Percentiles rank a stretch among this genome's conserved stretches.
phyloP scores from a whole-genome alignment of 2,329 filamentous ascomycete species.

The Boeremia lycopersici region DNA sequence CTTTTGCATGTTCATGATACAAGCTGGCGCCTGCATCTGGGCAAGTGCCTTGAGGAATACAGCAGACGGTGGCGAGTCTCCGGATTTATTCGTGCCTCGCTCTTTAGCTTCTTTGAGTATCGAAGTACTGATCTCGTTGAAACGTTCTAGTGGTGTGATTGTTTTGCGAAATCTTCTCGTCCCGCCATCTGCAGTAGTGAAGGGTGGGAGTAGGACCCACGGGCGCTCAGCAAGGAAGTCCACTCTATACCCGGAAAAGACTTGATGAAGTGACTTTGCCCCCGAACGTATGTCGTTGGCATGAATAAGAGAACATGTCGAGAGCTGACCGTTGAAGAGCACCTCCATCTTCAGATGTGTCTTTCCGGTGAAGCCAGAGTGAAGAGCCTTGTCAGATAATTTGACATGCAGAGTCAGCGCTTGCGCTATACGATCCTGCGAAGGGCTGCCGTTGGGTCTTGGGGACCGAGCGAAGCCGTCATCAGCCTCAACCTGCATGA shows the following conservation, averaged over 20 bases:
- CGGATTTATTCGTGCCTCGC: slow-evolving; percentile 42
- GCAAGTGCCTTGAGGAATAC: slow-evolving; percentile 49
- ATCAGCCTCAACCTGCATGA: slow-evolving; percentile 39
- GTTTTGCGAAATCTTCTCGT: slow-evolving; percentile 10
- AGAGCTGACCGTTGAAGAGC: slow-evolving; percentile 54
- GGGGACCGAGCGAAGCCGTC: neutral
- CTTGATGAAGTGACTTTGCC: slow-evolving; percentile 26
- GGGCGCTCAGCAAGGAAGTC: slow-evolving; percentile 51
- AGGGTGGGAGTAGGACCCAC: slow-evolving; percentile 49
- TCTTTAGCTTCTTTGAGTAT: slow-evolving; percentile 43
- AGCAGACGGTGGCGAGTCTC: slow-evolving; percentile 43
- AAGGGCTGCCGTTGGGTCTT: neutral
- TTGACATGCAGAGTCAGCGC: slow-evolving; percentile 41
- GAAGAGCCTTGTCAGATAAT: slow-evolving; percentile 40
- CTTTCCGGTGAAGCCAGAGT: slow-evolving; percentile 26
- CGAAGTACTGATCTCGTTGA: slow-evolving; percentile 38
- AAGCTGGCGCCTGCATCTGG: slow-evolving; percentile 45
- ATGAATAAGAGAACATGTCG: slow-evolving; percentile 38
- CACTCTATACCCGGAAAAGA: slow-evolving; percentile 50
- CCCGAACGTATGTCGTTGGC: slow-evolving; percentile 26
- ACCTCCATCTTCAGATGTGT: slow-evolving; percentile 55
- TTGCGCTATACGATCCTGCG: slow-evolving; percentile 5
- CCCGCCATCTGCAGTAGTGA: slow-evolving; percentile 29
- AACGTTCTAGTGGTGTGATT: slow-evolving; percentile 36
- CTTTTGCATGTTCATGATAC: slow-evolving; percentile 39